Base-by-base conservation (phyloP, 345 rosid species). In the Laguncularia racemosa region DNA sequence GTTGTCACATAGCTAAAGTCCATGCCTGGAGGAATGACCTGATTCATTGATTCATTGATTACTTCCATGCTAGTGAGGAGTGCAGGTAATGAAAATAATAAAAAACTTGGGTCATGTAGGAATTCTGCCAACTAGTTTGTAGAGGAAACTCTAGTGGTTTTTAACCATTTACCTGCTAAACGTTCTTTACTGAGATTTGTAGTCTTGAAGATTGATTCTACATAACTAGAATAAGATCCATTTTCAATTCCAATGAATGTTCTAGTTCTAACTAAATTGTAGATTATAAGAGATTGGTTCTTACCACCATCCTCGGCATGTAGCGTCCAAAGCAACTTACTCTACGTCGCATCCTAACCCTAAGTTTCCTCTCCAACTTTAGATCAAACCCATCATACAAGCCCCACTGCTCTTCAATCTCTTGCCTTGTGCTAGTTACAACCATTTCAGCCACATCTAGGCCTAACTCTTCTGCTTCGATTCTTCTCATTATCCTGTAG, bases 341-440 rank as follows among this genome's bases (percentile, higher is more conserved):
- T 20, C 85, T 82, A 26, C 85, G 80, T 12, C 83, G 73, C 67
- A 67, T 79, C 56, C 88, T 70, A 48, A 78, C 82, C 68, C 88
- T 60, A 18, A 84, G 83, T 66, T 84, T 79, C 63, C 88, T 63
- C 73, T 84, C 91, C 76, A 84, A 63, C 67, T 77, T 78, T 52
- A 69, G 64, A 67, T 84, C 91, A 40, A 84, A 84, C 47, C 88
- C 88, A 12, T 84, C 87, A n/a, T 84, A 84, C 62, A 84, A 60
- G 14, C 87, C 87, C 91, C 91, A 84, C 56, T 84, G 88, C 50
- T 78, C 84, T 60, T 84, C 85, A n/a, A 81, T 81, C 78, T 84
- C 88, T 67, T 81, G 91, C 62, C 77, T 79, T 3, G 88, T 84
- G 70, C 91, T 84, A 11, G 91, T 84, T 7, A 81, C 84, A 60